Evolutionary conservation across 139 green algal species (phyloP).

Genomic region (Asterochloris erici): DNA sequence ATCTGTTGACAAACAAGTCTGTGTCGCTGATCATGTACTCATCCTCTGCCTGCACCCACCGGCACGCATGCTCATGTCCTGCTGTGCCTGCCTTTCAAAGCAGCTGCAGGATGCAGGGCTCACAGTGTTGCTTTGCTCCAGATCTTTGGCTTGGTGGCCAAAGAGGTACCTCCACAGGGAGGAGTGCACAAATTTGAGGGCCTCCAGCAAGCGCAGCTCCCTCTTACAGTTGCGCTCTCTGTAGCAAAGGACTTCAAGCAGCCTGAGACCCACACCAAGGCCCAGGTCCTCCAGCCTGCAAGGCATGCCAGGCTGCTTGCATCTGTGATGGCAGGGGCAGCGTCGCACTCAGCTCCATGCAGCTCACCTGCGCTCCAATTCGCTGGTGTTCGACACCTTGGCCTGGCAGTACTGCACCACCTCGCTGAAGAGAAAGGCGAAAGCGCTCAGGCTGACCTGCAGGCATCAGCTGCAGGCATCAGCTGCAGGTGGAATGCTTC

Average conservation of each 20-base stretch:
- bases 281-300: conserved; percentile 82
- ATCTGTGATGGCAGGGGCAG: not conserved
- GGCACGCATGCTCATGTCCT: not conserved
- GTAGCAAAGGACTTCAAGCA: conserved; percentile 85
- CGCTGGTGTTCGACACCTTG: conserved; percentile 76
- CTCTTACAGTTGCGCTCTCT: conserved; percentile 68
- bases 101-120: not conserved
- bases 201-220: conserved; percentile 79
- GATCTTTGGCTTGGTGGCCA: conserved; percentile 86
- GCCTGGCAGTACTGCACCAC: conserved; percentile 92
- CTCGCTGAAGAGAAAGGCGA: conserved; percentile 94
- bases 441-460: conserved; percentile 82
- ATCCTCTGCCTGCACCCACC: conserved; percentile 37
- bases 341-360: not conserved
- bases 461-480: not conserved
- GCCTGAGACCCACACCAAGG: conserved; percentile 74
- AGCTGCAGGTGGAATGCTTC: too few species aligned
- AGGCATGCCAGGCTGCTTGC: not conserved
- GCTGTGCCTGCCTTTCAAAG: too few species aligned
- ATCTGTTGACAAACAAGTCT: conserved; percentile 84
- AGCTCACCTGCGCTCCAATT: conserved; percentile 85
- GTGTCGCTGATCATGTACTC: conserved; percentile 76
- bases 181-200: conserved; percentile 88
- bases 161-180: conserved; percentile 92
- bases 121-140: conserved; percentile 90